Evolutionary conservation across 768 basidiomycete genomes (phyloP).

Genomic region (Dioszegia aurantiaca): DNA sequence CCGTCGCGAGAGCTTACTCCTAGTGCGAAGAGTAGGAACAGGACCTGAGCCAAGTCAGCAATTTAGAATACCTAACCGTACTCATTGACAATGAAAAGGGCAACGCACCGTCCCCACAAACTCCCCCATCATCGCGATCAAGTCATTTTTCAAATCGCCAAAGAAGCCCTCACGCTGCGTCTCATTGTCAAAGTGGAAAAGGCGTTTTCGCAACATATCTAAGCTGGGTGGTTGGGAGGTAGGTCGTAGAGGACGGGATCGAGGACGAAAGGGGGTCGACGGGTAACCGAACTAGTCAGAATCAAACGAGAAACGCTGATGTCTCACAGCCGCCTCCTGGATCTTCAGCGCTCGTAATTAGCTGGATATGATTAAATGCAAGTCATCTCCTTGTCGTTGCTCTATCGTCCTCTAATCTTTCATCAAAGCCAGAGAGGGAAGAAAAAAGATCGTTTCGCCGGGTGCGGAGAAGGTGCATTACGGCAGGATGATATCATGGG

Average conservation of each 20-base stretch:
- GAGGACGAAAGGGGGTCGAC: neutral
- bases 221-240: neutral
- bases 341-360: no score
- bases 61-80: neutral
- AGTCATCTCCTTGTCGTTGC: no score
- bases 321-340: no score
- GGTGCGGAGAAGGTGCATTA: no score
- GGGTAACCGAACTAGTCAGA: neutral
- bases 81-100: neutral
- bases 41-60: conserved; percentile 11
- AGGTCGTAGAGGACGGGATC: neutral
- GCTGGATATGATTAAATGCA: no score
- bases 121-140: conserved; percentile 38
- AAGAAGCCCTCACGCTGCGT: conserved; percentile 13
- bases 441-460: no score
- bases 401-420: no score
- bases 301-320: no score
- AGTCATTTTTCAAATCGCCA: conserved; percentile 23
- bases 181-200: neutral
- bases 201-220: neutral
- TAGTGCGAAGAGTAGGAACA: conserved; percentile 45
- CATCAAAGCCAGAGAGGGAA: no score
- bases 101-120: conserved; percentile 34
- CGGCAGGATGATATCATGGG: no score
- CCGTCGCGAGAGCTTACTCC: conserved; percentile 16